phyloP scores from a whole-genome alignment of 495 filamentous ascomycete species.

The Rhizodiscina lignyota region DNA sequence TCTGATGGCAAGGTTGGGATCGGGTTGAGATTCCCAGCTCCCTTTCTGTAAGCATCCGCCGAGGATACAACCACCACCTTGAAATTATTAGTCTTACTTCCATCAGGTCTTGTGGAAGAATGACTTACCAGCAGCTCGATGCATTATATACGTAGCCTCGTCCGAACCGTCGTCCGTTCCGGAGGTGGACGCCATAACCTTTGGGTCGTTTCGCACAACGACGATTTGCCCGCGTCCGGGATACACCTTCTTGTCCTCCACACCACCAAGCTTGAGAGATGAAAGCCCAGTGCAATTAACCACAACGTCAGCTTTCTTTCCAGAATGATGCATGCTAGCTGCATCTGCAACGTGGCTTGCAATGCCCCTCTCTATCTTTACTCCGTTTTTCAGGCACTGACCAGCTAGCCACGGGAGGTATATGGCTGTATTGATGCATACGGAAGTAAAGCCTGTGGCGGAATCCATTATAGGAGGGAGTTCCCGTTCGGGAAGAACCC shows the following conservation, averaged over 20 bases:
- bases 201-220: constrained; percentile 67
- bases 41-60: constrained; percentile 76
- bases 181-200: constrained; percentile 49
- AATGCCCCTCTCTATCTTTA: constrained; percentile 41
- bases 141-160: constrained; percentile 82
- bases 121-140: constrained; percentile 48
- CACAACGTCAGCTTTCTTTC: constrained; percentile 47
- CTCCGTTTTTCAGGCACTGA: constrained; percentile 55
- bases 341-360: constrained; percentile 63
- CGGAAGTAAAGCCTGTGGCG: constrained; percentile 57
- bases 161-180: constrained; percentile 70
- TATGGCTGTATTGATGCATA: constrained; percentile 80
- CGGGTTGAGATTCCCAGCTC: constrained; percentile 67
- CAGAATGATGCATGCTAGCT: constrained; percentile 41
- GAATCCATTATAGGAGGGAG: constrained; percentile 46
- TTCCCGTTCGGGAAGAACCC: constrained; percentile 21
- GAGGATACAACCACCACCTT: constrained; percentile 57
- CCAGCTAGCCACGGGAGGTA: constrained; percentile 75
- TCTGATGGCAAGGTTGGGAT: constrained; percentile 61
- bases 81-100: background rate
- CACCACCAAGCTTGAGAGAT: constrained; percentile 61
- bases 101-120: background rate
- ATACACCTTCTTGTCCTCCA: constrained; percentile 54
- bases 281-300: constrained; percentile 80
- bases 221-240: constrained; percentile 81